Evolutionary conservation across 331 rosid species (phyloP), one percentile per base, ranked within the genome.

Genomic region (Rhamnella rubrinervis): DNA sequence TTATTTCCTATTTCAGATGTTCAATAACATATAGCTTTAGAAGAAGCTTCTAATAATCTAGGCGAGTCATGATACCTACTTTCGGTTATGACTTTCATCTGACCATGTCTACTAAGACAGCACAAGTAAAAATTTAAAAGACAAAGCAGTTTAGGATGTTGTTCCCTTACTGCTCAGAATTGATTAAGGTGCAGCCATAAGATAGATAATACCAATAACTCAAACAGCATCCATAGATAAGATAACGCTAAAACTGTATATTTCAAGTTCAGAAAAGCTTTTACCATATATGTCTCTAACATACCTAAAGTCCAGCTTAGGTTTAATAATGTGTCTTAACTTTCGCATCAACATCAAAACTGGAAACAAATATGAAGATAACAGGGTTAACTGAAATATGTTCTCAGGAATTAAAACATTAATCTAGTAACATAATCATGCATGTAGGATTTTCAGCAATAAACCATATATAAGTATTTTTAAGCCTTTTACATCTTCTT

Each of bases 341-440:
- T 25, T 13, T 44, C 49, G 1, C 14, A 19, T 4, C 40, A 44
- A 64, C 13, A 16, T 53, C 38, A 44, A 23, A 46, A 23, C 39
- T 13, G 16, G 67, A 63, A 6, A 53, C 11, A 21, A 39, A 62
- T 6, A 38, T 18, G 28, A 12, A 62, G 15, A 64, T n/a, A 44
- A 23, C 25, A 23, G 9, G 18, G 14, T 44, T 39, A 4, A 39
- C 41, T 38, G 3, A 62, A 40, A 62, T 51, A 40, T 8, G 66
- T 38, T 6, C 0, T 55, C 15, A 39, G 23, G 58, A 50, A 65
- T 18, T 21, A 61, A 14, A 0, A 51, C 35, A 9, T 58, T 40
- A 40, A 46, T 58, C 58, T 55, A 63, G 53, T 11, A 55, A 71
- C 11, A 35, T 14, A 75, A 20, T 28, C 53, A 44, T 15, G 18